phyloP scores from a whole-genome alignment of 257 asterid species.

The Buddleja alternifolia region DNA sequence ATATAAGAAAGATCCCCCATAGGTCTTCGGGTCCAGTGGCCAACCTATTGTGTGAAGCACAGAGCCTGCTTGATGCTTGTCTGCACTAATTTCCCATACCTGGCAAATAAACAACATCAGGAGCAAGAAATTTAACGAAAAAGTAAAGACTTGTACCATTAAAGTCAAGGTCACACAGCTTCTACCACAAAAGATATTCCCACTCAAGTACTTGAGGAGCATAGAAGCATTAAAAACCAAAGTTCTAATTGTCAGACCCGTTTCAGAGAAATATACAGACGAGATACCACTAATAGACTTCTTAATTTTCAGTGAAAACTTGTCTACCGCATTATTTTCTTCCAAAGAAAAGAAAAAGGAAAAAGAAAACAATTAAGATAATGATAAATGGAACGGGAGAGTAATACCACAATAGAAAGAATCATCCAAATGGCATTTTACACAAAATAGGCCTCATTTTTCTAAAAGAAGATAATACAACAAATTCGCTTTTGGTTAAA shows the following conservation, averaged over 20 bases:
- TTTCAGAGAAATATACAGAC: background rate
- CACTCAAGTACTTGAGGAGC: constrained; percentile 7
- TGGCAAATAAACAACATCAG: constrained; percentile 40
- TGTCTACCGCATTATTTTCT: background rate
- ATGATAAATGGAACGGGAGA: constrained; percentile 12
- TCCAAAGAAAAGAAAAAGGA: no score
- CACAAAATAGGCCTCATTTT: background rate
- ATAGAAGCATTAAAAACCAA: background rate
- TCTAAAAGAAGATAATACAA: background rate
- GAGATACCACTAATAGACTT: background rate
- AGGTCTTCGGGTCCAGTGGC: constrained; percentile 88
- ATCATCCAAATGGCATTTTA: no score
- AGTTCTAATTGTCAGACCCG: constrained; percentile 2
- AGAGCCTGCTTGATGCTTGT: constrained; percentile 75
- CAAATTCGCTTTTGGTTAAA: background rate
- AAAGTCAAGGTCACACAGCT: background rate
- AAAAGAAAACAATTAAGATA: background rate
- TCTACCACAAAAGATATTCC: background rate
- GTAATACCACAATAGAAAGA: constrained; percentile 2
- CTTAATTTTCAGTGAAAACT: background rate
- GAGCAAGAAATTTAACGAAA: constrained; percentile 18
- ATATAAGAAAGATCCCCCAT: constrained; percentile 96
- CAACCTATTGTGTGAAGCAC: constrained; percentile 96
- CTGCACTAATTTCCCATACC: constrained; percentile 93
- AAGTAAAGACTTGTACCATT: background rate